Evolutionary conservation across 371 early-diverging fungal species (phyloP).

Genomic region (Synchytrium microbalum): DNA sequence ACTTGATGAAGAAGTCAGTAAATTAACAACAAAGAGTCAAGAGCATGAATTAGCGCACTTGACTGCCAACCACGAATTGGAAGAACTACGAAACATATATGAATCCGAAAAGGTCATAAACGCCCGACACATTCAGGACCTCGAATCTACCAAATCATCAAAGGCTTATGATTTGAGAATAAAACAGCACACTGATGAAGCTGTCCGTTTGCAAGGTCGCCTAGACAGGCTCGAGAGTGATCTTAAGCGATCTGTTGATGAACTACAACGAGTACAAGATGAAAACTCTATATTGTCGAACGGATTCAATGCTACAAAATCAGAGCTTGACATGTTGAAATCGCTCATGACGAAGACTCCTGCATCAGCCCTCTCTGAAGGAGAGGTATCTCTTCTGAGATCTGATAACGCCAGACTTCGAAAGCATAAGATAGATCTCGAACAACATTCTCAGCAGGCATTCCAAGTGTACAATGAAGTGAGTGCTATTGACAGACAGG

Average conservation of each 20-base stretch:
- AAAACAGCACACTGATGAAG: neutral
- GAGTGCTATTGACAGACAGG: no score
- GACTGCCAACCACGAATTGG: neutral
- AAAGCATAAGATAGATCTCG: neutral
- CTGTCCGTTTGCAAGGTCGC: neutral
- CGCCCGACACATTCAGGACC: neutral
- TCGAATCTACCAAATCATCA: neutral
- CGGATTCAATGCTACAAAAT: neutral
- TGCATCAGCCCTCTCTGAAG: neutral
- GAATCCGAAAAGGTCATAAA: neutral
- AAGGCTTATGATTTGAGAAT: neutral
- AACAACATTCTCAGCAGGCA: neutral
- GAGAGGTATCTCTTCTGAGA: neutral
- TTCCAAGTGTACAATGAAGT: neutral
- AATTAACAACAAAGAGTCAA: neutral
- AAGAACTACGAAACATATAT: neutral
- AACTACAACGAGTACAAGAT: neutral
- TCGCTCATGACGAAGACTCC: neutral
- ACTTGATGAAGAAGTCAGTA: neutral
- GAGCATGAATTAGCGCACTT: neutral
- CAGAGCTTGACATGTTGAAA: neutral
- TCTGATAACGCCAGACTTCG: neutral
- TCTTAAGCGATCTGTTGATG: neutral
- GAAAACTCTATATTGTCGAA: neutral
- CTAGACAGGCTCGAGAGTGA: neutral